Conservation (phyloP, 2,329 filamentous ascomycete species). For the Fulvia fulva region DNA sequence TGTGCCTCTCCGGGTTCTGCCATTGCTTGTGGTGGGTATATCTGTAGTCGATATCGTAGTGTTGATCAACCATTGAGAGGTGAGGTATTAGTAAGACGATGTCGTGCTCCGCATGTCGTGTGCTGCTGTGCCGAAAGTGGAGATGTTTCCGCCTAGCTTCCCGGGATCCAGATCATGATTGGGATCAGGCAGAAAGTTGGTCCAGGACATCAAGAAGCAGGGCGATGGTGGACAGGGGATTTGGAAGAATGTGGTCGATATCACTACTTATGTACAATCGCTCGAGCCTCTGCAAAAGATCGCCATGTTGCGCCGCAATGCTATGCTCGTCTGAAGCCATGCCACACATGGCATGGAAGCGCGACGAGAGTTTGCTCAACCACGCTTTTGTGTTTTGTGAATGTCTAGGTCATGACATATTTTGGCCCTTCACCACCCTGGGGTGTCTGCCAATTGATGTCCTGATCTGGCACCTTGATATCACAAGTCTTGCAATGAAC, state of each 20-base stretch:
- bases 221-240: background rate
- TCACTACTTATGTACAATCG: background rate
- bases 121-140: background rate
- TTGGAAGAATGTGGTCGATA: background rate
- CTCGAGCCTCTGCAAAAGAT: background rate
- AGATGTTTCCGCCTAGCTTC: background rate
- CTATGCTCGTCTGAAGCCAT: background rate
- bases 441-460: conserved; percentile 91
- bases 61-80: background rate
- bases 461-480: conserved; percentile 94
- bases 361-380: background rate
- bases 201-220: background rate
- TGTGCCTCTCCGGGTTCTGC: no score
- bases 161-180: background rate
- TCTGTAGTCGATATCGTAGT: background rate
- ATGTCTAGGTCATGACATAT: conserved; percentile 54
- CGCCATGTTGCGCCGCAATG: background rate
- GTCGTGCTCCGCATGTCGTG: background rate
- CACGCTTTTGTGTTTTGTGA: background rate
- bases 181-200: background rate
- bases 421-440: conserved; percentile 75
- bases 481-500: conserved; percentile 99
- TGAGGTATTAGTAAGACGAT: background rate
- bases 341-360: no score
- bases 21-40: no score